These are phyloP conservation scores for Ogataea corticis DNA, from an alignment of 805 yeast genomes.

Conservation along the genomic window DNA sequence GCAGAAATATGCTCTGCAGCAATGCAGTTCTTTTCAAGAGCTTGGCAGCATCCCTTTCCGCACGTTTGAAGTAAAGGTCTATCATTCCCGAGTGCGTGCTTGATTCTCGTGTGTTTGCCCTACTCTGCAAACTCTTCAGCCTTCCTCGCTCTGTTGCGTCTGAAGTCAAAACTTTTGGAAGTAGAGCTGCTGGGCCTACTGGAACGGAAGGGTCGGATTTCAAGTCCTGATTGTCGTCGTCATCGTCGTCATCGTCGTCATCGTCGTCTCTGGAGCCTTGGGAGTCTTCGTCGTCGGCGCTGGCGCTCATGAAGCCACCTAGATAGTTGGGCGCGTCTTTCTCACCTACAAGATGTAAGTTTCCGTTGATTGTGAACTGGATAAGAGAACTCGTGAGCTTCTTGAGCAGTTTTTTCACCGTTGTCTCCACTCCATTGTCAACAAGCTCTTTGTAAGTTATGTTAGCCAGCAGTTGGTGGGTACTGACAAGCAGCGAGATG, in stretches of 20 bases:
- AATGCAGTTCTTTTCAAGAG: constrained; percentile 20
- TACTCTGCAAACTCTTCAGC: not conserved
- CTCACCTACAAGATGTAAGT: constrained; percentile 50
- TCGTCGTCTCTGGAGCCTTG: constrained; percentile 1
- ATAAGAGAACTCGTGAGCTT: constrained; percentile 56
- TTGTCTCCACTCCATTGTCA: constrained; percentile 45
- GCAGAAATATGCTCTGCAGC: constrained; percentile 18
- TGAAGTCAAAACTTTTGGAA: not conserved
- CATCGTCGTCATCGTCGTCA: not conserved
- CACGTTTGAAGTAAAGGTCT: constrained; percentile 23
- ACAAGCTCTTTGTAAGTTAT: constrained; percentile 52
- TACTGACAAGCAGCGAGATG: constrained; percentile 52
- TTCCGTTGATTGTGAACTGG: constrained; percentile 64
- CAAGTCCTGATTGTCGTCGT: constrained; percentile 1
- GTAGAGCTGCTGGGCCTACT: not conserved
- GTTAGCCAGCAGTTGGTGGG: constrained; percentile 56
- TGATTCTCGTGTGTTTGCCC: constrained; percentile 2
- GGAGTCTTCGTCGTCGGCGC: constrained; percentile 19
- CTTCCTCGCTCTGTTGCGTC: constrained; percentile 3
- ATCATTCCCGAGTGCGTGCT: constrained; percentile 9
- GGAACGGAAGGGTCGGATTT: not conserved
- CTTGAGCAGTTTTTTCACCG: constrained; percentile 51
- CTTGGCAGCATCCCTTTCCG: constrained; percentile 25
- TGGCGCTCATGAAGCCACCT: constrained; percentile 20
- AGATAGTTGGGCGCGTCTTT: constrained; percentile 24